Conservation (phyloP, 768 basidiomycete species). For the Clitopilus hobsonii region DNA sequence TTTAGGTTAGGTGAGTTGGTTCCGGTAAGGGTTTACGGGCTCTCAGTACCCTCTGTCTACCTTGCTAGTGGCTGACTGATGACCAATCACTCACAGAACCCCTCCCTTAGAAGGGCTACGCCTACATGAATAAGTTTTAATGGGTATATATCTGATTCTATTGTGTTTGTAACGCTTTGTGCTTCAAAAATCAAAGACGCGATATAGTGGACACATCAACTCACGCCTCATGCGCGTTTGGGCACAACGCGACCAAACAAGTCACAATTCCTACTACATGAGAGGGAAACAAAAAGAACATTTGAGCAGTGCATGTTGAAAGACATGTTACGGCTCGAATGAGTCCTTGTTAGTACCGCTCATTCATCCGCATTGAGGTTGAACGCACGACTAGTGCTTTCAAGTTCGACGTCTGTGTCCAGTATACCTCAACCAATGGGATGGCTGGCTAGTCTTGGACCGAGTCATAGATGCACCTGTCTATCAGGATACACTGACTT, state of each 20-base stretch:
- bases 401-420: slow-evolving; percentile 4
- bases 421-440: slow-evolving; percentile 15
- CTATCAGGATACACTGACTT: slow-evolving; percentile 27
- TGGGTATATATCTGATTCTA: not conserved
- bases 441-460: slow-evolving; percentile 28
- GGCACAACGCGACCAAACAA: slow-evolving; percentile 15
- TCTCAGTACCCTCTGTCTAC: not conserved
- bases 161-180: not conserved
- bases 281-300: slow-evolving; percentile 8
- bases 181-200: slow-evolving; percentile 5
- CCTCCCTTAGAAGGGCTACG: not conserved
- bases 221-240: slow-evolving; percentile 19
- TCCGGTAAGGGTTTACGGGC: too few relatives aligned
- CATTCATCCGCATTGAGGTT: slow-evolving; percentile 9
- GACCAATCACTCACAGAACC: too few relatives aligned
- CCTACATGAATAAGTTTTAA: not conserved
- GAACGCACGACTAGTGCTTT: slow-evolving; percentile 1
- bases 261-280: slow-evolving; percentile 18
- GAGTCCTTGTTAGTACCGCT: not conserved
- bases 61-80: slow-evolving; percentile 26
- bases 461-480: slow-evolving; percentile 29
- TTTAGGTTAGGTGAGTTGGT: too few relatives aligned
- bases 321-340: not conserved
- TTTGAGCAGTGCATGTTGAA: not conserved
- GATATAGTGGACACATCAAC: slow-evolving; percentile 25